Evolutionary conservation across 2,329 filamentous ascomycete genomes (phyloP).

Genomic region (Akanthomyces muscarius): DNA sequence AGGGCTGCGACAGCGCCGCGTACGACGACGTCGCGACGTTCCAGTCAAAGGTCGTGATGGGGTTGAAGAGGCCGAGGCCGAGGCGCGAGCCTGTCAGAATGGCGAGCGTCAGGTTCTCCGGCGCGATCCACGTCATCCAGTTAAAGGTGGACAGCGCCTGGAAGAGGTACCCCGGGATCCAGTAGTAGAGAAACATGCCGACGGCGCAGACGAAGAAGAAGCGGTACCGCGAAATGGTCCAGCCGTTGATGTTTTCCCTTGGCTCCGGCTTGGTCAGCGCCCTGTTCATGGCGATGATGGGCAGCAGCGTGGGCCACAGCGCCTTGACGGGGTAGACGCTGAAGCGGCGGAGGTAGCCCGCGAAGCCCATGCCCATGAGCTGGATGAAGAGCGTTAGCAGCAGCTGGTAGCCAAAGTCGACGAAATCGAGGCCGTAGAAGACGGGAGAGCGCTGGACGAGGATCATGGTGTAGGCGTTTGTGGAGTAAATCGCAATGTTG

Average conservation of each 20-base stretch:
- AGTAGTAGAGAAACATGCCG: slow-evolving; percentile 50
- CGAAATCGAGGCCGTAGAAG: slow-evolving; percentile 39
- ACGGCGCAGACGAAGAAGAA: slow-evolving; percentile 42
- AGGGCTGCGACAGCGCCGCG: slow-evolving; percentile 36
- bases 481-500: slow-evolving; percentile 44
- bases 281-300: slow-evolving; percentile 44
- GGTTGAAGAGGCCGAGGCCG: slow-evolving; percentile 37
- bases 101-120: slow-evolving; percentile 37
- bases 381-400: slow-evolving; percentile 46
- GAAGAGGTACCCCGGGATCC: slow-evolving; percentile 50
- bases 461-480: slow-evolving; percentile 46
- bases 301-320: slow-evolving; percentile 49
- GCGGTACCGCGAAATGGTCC: slow-evolving; percentile 39
- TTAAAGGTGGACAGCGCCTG: slow-evolving; percentile 45
- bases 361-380: slow-evolving; percentile 52
- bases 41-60: slow-evolving; percentile 38
- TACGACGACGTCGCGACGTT: slow-evolving; percentile 37
- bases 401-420: slow-evolving; percentile 43
- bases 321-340: slow-evolving; percentile 48
- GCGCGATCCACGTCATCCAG: slow-evolving; percentile 54
- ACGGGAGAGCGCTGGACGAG: slow-evolving; percentile 43
- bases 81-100: slow-evolving; percentile 40
- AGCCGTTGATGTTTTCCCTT: slow-evolving; percentile 31
- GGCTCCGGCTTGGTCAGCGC: slow-evolving; percentile 39
- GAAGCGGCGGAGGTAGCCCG: slow-evolving; percentile 47